phyloP scores from a whole-genome alignment of 2,329 filamentous ascomycete species.

The Coniochaeta sp. region DNA sequence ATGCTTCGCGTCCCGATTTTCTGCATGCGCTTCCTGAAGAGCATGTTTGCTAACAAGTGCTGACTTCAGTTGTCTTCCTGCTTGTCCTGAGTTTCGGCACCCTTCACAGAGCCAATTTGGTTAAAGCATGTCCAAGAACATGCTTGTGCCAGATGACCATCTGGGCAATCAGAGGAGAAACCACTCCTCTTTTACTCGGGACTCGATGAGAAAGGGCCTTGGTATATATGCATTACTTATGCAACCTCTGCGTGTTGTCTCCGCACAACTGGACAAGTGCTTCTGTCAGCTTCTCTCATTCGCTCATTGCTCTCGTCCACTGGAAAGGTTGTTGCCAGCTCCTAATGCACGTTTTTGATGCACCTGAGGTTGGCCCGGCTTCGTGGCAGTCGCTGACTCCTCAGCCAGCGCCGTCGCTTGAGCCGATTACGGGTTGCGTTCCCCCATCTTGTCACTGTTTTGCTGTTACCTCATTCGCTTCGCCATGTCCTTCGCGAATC shows the following conservation, averaged over 20 bases:
- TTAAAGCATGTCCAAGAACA: not conserved
- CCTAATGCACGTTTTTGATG: slow-evolving; percentile 13
- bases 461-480: slow-evolving; percentile 1
- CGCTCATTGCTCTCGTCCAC: slow-evolving; percentile 1
- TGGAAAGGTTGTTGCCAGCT: slow-evolving; percentile 4
- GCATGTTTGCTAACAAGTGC: too few species aligned
- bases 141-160: not conserved
- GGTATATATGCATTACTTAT: not conserved
- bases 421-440: not conserved
- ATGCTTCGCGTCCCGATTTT: too few species aligned
- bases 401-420: slow-evolving; percentile 5
- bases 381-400: slow-evolving; percentile 23
- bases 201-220: not conserved
- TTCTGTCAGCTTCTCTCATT: not conserved
- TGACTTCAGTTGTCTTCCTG: too few species aligned
- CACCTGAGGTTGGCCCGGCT: slow-evolving; percentile 12
- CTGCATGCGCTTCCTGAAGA: too few species aligned
- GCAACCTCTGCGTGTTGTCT: not conserved
- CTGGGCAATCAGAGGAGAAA: not conserved
- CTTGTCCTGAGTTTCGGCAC: too few species aligned
- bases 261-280: not conserved
- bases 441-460: slow-evolving; percentile 1
- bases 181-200: not conserved
- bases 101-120: not conserved
- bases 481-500: not conserved